Percentiles rank a stretch among this genome's conserved stretches.
phyloP scores from a whole-genome alignment of 768 basidiomycete genomes.

The Mycena albidolilacea region DNA sequence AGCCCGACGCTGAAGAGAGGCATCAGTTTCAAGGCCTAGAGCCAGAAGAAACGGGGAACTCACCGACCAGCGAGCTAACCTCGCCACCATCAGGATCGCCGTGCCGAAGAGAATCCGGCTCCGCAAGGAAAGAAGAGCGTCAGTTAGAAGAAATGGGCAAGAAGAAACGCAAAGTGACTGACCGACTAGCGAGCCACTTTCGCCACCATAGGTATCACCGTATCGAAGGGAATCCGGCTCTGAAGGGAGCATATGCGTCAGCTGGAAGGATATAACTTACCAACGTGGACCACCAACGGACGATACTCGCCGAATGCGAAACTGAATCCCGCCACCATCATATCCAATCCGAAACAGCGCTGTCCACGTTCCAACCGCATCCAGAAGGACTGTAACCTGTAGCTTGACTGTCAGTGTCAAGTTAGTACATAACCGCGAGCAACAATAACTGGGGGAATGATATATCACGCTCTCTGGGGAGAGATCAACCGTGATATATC shows the following conservation, averaged over 20 bases:
- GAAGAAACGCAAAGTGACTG: neutral
- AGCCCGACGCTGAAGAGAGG: no score
- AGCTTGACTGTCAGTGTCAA: conserved; percentile 4
- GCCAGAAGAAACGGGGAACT: neutral
- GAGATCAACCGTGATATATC: no score
- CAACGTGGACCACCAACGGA: no score
- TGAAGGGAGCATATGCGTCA: neutral
- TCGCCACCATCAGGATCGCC: neutral
- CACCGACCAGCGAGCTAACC: neutral
- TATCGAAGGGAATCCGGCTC: neutral
- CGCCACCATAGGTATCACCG: conserved; percentile 10
- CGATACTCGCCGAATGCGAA: neutral
- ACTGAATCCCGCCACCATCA: conserved; percentile 10
- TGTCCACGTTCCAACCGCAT: conserved; percentile 12
- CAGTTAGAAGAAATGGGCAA: neutral
- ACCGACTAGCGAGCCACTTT: neutral
- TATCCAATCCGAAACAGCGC: neutral
- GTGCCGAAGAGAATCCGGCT: neutral
- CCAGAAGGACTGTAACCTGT: conserved; percentile 13
- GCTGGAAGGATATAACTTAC: no score
- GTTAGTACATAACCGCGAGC: neutral
- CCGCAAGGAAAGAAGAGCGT: neutral
- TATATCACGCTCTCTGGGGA: no score
- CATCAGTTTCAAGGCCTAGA: no score
- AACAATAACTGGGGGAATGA: no score